Evolutionary conservation across 768 basidiomycete species (phyloP), one percentile per base, ranked within the genome.

Genomic region (Astraeus odoratus): DNA sequence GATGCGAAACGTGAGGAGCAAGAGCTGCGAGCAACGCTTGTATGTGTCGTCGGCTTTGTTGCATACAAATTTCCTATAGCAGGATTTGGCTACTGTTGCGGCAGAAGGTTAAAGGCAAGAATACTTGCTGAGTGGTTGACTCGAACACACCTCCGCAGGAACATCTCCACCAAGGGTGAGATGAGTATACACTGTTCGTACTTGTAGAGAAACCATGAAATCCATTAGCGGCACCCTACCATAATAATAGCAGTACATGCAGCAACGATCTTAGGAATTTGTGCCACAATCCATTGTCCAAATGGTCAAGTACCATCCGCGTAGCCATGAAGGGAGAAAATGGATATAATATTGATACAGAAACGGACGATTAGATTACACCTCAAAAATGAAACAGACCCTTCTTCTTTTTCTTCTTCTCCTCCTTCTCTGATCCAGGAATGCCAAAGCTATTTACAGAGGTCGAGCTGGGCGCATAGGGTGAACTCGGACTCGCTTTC

Each of bases 321-420:
- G 27, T 23, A 44, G 25, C 25, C 24, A 26, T 15, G n/a, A n/a
- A 29, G 16, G 12, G 43, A 19, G 12, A 24, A 27, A 46, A 27
- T 33, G 5, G 27, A 36, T 23, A 23, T 8, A 35, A 35, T 16
- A 19, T 19, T 5, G 33, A 4, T 9, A 19, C 27, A 15, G 15
- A 29, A 18, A 29, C n/a, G n/a, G n/a, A n/a, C n/a, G n/a, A n/a
- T n/a, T 15, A 13, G 34, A 35, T 35, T 19, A 16, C 5, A 35
- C 19, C 37, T 68, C 54, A 81, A 57, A 88, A 86, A 24, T 76
- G 73, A 66, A 87, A 83, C 48, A 84, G 68, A 12, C 80, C 75
- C 46, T 75, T 77, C 64, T 81, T 86, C 74, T 86, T 89, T 70
- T 84, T 83, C 70, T 86, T 83, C 63, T 85, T 78, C 54, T 78